Conservation (phyloP, 2,329 filamentous ascomycete genomes). For the Cercospora janseana region DNA sequence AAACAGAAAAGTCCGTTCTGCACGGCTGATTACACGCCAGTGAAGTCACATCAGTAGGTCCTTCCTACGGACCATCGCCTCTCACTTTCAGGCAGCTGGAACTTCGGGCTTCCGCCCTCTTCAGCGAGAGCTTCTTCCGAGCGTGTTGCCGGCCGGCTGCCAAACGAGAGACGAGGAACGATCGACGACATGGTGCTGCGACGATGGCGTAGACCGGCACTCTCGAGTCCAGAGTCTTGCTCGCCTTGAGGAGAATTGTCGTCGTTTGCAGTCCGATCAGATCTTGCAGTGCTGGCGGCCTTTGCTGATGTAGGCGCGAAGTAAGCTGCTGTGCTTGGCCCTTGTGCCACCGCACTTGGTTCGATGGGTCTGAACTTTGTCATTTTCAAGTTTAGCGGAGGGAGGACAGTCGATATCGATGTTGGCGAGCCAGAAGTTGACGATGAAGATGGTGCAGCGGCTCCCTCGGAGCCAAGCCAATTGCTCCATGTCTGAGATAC, state of each 20-base stretch:
- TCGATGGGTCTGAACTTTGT: no score
- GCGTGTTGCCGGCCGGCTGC: background rate
- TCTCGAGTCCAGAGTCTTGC: background rate
- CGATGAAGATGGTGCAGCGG: no score
- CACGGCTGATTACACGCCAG: no score
- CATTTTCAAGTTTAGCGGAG: no score
- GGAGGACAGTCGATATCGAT: no score
- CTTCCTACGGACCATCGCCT: background rate
- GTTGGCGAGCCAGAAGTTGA: no score
- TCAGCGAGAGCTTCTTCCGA: background rate
- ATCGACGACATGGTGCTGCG: background rate
- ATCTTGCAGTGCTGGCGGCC: no score
- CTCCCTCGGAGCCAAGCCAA: background rate
- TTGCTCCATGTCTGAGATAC: background rate
- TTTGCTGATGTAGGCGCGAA: no score
- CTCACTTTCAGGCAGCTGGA: background rate
- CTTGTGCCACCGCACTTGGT: no score
- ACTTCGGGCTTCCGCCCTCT: background rate
- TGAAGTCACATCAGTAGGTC: no score
- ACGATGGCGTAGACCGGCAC: background rate
- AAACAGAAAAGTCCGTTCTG: no score
- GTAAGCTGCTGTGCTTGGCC: no score
- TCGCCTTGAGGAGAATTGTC: background rate
- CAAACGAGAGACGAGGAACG: background rate
- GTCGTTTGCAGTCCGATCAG: background rate